Evolutionary conservation across 2,329 filamentous ascomycete genomes (phyloP), one percentile per base, ranked within the genome.

Genomic region (Immersiporthe knoxdaviesiana): DNA sequence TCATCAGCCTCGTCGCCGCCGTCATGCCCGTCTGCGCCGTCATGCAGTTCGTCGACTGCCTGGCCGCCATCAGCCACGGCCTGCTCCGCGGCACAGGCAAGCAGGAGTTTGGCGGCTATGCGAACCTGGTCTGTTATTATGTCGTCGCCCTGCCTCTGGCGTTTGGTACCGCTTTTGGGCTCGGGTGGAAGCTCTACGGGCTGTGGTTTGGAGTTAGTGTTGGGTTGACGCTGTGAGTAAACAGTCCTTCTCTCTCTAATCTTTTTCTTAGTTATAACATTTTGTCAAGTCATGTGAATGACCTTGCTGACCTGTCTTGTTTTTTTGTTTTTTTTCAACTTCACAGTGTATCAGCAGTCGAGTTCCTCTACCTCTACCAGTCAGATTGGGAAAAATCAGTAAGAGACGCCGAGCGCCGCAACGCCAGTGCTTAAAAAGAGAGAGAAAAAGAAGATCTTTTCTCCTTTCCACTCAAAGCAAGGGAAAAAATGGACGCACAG

Each of bases 81-180:
- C 85, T 97, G 52, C 85, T 98, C 37, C 87, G 96, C 56, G 95
- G 95, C 16, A 87, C 98, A 21, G 96, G 96, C 2, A 88, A 92
- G 69, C 95, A 98, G 79, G 90, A 93, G 72, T 90, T 98, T 68
- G 95, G 95, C 16, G 94, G 95, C 0, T 97, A 95, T 74, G 90
- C 94, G 10, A 97, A 96, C 75, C 81, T 98, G 2, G 88, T 93
- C 63, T 90, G 91, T 30, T 97, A 97, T 81, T 99, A 98, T 79
- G 82, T 87, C 24, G 85, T 98, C 35, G 95, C 93, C 0, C 84
- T 98, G 79, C 95, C 96, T 0, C 88, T 97, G 44, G 93, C 91
- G 52, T 91, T 97, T 73, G 88, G 87, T 5, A 88, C 91, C 0
- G 91, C 90, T 0, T 97, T 98, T 78, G 91, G 89, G 0, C 81